Percentiles rank a stretch among this genome's conserved stretches.
Conservation (phyloP, 139 green algal species). For the Picocystis salinarum region DNA sequence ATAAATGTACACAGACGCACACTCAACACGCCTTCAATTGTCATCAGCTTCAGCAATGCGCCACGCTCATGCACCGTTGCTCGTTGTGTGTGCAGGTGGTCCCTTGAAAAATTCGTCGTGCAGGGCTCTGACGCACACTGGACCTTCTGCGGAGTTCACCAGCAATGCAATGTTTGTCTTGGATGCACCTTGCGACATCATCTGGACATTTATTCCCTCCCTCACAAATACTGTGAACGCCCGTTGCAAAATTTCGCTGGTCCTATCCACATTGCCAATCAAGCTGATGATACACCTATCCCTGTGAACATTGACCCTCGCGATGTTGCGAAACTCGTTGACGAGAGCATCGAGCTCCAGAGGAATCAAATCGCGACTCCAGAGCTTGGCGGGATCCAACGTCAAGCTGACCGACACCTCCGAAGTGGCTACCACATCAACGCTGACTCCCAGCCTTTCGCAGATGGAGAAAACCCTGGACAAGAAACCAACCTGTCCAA, state of each 20-base stretch:
- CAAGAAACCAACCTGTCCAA: slow-evolving; percentile 59
- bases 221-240: slow-evolving; percentile 15
- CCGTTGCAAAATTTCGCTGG: slow-evolving; percentile 20
- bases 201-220: slow-evolving; percentile 19
- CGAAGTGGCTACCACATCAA: slow-evolving; percentile 91
- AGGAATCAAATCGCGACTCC: slow-evolving; percentile 5
- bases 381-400: slow-evolving; percentile 69
- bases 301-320: slow-evolving; percentile 18
- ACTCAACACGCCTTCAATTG: too few relatives aligned
- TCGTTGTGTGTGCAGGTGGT: too few relatives aligned
- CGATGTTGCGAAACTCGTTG: background rate
- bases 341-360: background rate
- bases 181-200: slow-evolving; percentile 24
- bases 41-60: too few relatives aligned
- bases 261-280: slow-evolving; percentile 71
- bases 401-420: slow-evolving; percentile 86
- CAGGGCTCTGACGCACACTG: background rate
- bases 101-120: slow-evolving; percentile 12
- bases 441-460: slow-evolving; percentile 13
- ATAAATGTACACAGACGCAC: too few relatives aligned
- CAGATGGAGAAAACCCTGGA: slow-evolving; percentile 17
- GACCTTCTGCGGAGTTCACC: slow-evolving; percentile 11
- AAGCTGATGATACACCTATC: slow-evolving; percentile 72
- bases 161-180: slow-evolving; percentile 21
- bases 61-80: too few relatives aligned